phyloP scores from a whole-genome alignment of 768 basidiomycete species.

The Tylopilus vinaceipallidus region DNA sequence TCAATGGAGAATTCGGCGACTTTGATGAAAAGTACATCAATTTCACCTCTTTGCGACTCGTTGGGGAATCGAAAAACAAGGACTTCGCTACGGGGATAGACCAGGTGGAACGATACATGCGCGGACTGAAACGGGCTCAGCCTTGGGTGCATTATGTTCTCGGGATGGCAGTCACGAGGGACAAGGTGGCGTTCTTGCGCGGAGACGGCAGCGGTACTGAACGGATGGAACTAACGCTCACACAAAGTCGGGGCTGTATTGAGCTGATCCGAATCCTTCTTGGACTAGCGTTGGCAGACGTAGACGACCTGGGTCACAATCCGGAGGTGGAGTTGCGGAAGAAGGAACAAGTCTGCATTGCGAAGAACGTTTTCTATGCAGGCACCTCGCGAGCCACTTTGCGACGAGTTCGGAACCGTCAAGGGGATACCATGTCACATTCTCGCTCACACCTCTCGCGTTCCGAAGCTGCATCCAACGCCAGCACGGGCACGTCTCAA shows the following conservation, averaged over 20 bases:
- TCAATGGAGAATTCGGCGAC: too few species aligned
- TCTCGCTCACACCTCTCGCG: too few species aligned
- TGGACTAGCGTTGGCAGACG: constrained; percentile 5
- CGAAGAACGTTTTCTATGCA: neutral
- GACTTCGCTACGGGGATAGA: neutral
- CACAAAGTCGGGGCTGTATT: constrained; percentile 4
- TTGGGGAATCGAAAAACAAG: constrained; percentile 8
- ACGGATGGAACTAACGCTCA: constrained; percentile 2
- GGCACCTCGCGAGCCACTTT: neutral
- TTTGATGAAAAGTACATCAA: too few species aligned
- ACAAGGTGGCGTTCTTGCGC: too few species aligned
- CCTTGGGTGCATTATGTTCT: constrained; percentile 12
- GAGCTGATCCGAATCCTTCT: constrained; percentile 13
- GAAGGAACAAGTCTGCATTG: neutral
- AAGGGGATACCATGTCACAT: too few species aligned
- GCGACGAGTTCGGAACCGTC: too few species aligned
- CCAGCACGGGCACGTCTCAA: neutral
- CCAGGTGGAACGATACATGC: constrained; percentile 4
- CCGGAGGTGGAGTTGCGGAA: neutral
- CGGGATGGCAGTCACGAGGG: neutral
- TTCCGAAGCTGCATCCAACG: neutral
- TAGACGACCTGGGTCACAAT: constrained; percentile 3
- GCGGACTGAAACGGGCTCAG: constrained; percentile 1
- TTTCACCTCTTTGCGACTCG: neutral
- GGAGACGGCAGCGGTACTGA: constrained; percentile 11